A percentile compares a stretch with the other conserved stretches of the same genome.
Evolutionary conservation across 2,329 filamentous ascomycete genomes (phyloP).

Genomic region (Ceratocystis diversiconidia): DNA sequence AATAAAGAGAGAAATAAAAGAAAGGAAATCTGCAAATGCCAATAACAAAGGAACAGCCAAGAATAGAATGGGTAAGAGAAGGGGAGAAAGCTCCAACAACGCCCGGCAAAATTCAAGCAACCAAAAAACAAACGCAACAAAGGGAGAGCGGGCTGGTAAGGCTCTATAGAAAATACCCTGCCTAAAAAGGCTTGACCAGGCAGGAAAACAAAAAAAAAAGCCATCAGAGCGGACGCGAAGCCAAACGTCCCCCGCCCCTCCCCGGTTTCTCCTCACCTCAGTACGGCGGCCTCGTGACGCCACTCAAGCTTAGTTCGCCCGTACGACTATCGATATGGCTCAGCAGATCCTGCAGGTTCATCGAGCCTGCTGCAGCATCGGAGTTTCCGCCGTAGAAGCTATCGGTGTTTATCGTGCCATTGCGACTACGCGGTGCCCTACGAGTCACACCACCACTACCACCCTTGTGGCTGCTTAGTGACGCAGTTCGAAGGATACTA

Average conservation of each 20-base stretch:
- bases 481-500: constrained; percentile 12
- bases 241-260: background rate
- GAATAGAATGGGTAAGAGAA: background rate
- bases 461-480: constrained; percentile 11
- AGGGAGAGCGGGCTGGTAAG: too few relatives aligned
- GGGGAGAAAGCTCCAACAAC: too few relatives aligned
- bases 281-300: constrained; percentile 37
- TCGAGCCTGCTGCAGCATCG: constrained; percentile 19
- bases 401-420: constrained; percentile 11
- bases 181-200: too few relatives aligned
- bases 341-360: constrained; percentile 37
- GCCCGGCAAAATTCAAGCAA: too few relatives aligned
- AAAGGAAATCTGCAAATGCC: background rate
- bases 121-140: too few relatives aligned
- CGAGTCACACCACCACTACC: constrained; percentile 7
- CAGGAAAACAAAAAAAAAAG: background rate
- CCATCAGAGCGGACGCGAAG: background rate
- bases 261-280: constrained; percentile 23
- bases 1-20: background rate
- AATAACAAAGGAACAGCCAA: background rate
- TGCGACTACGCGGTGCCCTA: constrained; percentile 11
- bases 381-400: constrained; percentile 13
- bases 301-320: constrained; percentile 33
- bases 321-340: constrained; percentile 36
- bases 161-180: too few relatives aligned